These are phyloP conservation scores for Plasmodium fragile DNA, from an alignment of 169 alveolate genomes.

Conservation along the genomic window DNA sequence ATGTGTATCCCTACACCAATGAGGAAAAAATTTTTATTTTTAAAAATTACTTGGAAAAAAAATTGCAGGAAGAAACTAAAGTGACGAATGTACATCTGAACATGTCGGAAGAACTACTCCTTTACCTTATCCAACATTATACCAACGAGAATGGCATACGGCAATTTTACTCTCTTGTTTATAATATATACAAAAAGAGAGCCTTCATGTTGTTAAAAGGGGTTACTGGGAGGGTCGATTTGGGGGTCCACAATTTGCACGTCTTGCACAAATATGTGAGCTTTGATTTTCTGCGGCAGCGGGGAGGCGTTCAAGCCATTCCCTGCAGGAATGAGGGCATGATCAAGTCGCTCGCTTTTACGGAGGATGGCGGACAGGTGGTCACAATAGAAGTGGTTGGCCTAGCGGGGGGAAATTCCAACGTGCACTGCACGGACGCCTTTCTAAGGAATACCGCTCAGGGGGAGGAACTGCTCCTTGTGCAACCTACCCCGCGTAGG, in stretches of 20 bases:
- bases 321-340: slow-evolving; percentile 84
- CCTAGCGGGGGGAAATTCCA: slow-evolving; percentile 13
- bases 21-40: slow-evolving; percentile 93
- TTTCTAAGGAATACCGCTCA: not conserved
- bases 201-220: slow-evolving; percentile 91
- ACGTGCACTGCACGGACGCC: not conserved
- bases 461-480: not conserved
- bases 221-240: slow-evolving; percentile 9
- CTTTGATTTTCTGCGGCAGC: not conserved
- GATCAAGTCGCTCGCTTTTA: slow-evolving; percentile 96
- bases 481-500: not conserved
- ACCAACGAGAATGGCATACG: slow-evolving; percentile 97
- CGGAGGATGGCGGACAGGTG: slow-evolving; percentile 94
- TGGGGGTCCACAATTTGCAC: not conserved
- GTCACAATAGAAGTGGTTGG: slow-evolving; percentile 93
- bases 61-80: slow-evolving; percentile 88
- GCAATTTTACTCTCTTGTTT: slow-evolving; percentile 87
- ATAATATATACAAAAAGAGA: slow-evolving; percentile 90
- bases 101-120: slow-evolving; percentile 81
- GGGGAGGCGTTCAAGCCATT: not conserved
- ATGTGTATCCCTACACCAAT: slow-evolving; percentile 92
- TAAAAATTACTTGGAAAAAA: slow-evolving; percentile 89
- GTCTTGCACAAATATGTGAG: slow-evolving; percentile 2
- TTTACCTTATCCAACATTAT: slow-evolving; percentile 87
- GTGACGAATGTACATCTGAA: slow-evolving; percentile 78